Evolutionary conservation across 208 protist genomes (phyloP), one percentile per base, ranked within the genome.

Genomic region (Trypanosoma brucei): DNA sequence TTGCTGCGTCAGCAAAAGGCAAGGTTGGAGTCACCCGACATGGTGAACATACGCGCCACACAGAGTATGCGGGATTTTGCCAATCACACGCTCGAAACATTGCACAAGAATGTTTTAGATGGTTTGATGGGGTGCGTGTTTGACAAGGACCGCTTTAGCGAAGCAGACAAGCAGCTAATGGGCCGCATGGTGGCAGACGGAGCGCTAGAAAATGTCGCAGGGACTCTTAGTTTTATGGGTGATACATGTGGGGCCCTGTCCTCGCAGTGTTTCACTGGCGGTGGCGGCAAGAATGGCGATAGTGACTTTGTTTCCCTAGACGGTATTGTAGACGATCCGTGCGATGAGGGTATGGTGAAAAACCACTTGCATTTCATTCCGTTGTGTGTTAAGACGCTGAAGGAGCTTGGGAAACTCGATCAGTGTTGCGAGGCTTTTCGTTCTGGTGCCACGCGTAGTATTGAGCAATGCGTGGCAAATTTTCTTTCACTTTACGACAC

Each of bases 351-450:
- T 8, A 45, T 88, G 30, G 49, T 71, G 5, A 61, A 67, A 62
- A 81, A 88, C 59, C 87, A 89, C 70, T 56, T 87, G 2, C 74
- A 72, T 30, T 90, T 94, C 44, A 83, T 94, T 50, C 84, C 88
- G 0, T 70, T 94, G 2, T 90, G 84, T 54, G 78, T 94, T 22
- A 80, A 81, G 72, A 83, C 74, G 38, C 66, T 91, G 1, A 44
- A 83, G 51, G 61, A 84, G 54, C 73, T 94, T 2, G 79, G 61
- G 5, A 78, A 82, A 48, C 52, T 94, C 8, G 76, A 88, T 38
- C 54, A 68, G 72, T 90, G 74, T 62, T 86, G 88, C 70, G 84
- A 89, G 67, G 81, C 78, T 1, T 88, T 91, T 68, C 86, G 85
- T 46, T 81, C 84, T 39, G 73, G 60, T 13, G 81, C 83, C 8